Base-by-base conservation (phyloP, 2,329 filamentous ascomycete species). In the Septoria petroselini region DNA sequence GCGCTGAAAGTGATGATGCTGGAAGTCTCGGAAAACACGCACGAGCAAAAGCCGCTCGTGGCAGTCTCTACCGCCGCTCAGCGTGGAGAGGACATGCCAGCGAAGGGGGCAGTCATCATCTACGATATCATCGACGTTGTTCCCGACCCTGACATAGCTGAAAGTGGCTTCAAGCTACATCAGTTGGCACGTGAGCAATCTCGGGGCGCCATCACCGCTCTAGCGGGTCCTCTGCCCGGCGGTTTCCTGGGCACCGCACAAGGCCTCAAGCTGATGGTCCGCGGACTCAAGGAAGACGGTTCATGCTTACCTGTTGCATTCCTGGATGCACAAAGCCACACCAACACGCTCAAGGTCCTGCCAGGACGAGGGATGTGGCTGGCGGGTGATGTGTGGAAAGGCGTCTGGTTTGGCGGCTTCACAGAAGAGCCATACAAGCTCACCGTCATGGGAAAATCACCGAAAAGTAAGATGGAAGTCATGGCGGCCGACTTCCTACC, bases 371-470 rank as follows among this genome's bases (percentile, higher is more conserved):
- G 91, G 0, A 77, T 98, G 66, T 90, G 88, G 63, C 76, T 95
- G 8, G 83, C 96, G 72, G 87, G 88, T 0, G 93, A 98, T 71
- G 88, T 86, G 0, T 83, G 93, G 66, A 95, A 95, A 72, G 93
- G 93, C 0, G 77, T 97, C 2, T 97, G 93, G 90, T 94, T 98
- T 60, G 87, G 88, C 0, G 93, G 93, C 0, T 98, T 96, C 65
- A 93, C 88, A 71, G 91, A 98, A 71, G 93, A 97, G 64, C 93
- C 93, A 1, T 98, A 97, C 68, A 91, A 87, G 59, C 90, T 98
- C 82, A 86, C 90, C 55, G 78, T 96, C 3, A 90, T 97, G 58
- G 90, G 91, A 34, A 96, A 96, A 71, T 88, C 86, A 61, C 54
- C 54, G 4, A 79, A 84, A 31, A 85, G 86, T 15, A 81, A 81